Evolutionary conservation across 805 yeast species (phyloP).

Genomic region (Kazachstania martiniae): DNA sequence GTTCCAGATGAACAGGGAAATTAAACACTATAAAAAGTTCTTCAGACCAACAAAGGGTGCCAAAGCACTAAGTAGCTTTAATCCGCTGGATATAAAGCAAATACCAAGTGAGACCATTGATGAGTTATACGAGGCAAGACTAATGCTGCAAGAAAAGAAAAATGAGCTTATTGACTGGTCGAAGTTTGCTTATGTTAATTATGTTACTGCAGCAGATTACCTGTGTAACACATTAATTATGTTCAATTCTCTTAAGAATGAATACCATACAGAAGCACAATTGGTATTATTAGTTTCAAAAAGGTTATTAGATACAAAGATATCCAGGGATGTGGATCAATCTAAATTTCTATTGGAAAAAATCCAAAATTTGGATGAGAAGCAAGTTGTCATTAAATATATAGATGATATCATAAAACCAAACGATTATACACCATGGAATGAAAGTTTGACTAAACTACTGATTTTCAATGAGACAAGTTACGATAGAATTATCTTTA

Average conservation of each 20-base stretch:
- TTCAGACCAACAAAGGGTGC: constrained; percentile 20
- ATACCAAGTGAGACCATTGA: constrained; percentile 20
- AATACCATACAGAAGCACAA: constrained; percentile 33
- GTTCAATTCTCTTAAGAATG: constrained; percentile 30
- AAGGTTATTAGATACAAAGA: constrained; percentile 17
- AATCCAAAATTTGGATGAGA: constrained; percentile 7
- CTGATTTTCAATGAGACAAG: constrained; percentile 38
- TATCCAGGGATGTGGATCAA: constrained; percentile 7
- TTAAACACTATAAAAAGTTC: constrained; percentile 18
- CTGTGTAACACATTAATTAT: constrained; percentile 43
- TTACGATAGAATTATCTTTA: constrained; percentile 42
- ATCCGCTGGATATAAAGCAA: constrained; percentile 24
- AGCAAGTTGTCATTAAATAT: constrained; percentile 19
- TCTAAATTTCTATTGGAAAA: constrained; percentile 2
- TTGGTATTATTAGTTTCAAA: constrained; percentile 35
- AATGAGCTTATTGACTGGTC: constrained; percentile 30
- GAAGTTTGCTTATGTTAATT: constrained; percentile 46
- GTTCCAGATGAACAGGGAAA: constrained; percentile 24
- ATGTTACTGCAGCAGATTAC: constrained; percentile 44
- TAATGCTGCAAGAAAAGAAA: constrained; percentile 6
- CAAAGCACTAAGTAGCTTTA: constrained; percentile 11
- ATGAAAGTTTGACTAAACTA: constrained; percentile 44
- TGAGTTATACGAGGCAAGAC: constrained; percentile 9
- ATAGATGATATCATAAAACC: constrained; percentile 17
- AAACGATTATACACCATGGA: constrained; percentile 33